These are phyloP conservation scores for Leucosporidium yakuticum DNA, from an alignment of 768 basidiomycete genomes.

Conservation along the genomic window DNA sequence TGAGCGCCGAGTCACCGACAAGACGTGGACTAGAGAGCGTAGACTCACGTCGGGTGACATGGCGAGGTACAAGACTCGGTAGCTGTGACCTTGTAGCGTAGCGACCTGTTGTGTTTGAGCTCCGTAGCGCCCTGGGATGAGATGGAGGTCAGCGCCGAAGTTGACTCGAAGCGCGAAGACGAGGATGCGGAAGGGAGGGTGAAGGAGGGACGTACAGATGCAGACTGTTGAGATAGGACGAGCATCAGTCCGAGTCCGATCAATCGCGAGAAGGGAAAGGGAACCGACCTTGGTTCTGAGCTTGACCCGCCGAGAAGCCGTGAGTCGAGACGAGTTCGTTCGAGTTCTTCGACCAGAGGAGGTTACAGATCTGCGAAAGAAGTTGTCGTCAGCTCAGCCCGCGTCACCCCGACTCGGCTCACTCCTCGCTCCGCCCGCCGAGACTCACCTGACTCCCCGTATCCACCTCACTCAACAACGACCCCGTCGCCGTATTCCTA, in stretches of 20 bases:
- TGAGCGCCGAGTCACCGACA: background rate
- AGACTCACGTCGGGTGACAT: slow-evolving; percentile 84
- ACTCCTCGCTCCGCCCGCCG: too few species aligned
- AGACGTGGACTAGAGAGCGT: too few species aligned
- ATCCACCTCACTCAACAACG: slow-evolving; percentile 72
- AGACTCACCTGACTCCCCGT: slow-evolving; percentile 84
- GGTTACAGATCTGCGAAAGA: slow-evolving; percentile 73
- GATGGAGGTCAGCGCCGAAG: too few species aligned
- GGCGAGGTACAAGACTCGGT: slow-evolving; percentile 91
- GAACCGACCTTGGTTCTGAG: slow-evolving; percentile 89
- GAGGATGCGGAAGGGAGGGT: too few species aligned
- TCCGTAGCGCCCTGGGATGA: too few species aligned
- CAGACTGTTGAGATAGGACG: slow-evolving; percentile 29
- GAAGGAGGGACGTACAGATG: slow-evolving; percentile 73
- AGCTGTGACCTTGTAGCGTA: slow-evolving; percentile 86
- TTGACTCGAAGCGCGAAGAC: too few species aligned
- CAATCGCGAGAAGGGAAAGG: too few species aligned
- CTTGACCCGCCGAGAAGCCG: slow-evolving; percentile 85
- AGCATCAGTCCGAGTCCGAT: background rate
- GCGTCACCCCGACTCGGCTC: background rate
- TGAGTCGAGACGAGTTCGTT: slow-evolving; percentile 98
- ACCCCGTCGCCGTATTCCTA: slow-evolving; percentile 87
- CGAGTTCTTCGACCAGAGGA: slow-evolving; percentile 78
- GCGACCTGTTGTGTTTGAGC: slow-evolving; percentile 73
- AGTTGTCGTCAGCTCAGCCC: background rate